Base-by-base conservation (phyloP, 148 eudicot species). In the Polygonum maritimum region DNA sequence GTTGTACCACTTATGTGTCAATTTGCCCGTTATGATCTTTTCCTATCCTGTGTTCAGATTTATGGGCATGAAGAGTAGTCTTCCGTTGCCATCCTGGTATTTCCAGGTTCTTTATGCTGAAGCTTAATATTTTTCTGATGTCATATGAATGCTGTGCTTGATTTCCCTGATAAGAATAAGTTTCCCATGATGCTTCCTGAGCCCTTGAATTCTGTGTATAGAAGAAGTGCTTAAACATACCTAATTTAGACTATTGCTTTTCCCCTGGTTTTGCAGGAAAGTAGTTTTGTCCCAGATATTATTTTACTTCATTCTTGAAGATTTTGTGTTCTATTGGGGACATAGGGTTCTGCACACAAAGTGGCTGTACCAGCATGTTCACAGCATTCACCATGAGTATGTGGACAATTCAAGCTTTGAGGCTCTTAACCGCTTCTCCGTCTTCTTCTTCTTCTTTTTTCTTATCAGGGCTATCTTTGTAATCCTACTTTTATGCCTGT, bases 81-180 rank as follows among this genome's bases (percentile, higher is more conserved):
- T 94, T 60, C 98, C 98, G 0, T 83, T 94, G 83, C 98, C 98
- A 48, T 92, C 98, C 93, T 94, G 98, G 98, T 94, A 94, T 81
- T 79, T 82, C 83, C 86, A 86, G 85, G 84, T 84, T 87, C 91
- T 83, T 90, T 85, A 78, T 84, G 33, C 78, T 81, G 79, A 62
- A 72, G 72, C 84, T 51, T 70, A 62, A 49, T 40, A 63, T 62
- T n/a, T 22, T 65, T 6, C 47, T 84, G 47, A 40, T 76, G 41
- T 57, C 63, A 57, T 57, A 19, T 22, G 31, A 21, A 57, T n/a
- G 31, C 35, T 36, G 72, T 36, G 72, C 72, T 69, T 13, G 19
- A 63, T 22, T 22, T 18, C 19, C 48, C 21, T 10, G 3, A 38
- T 5, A 41, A 38, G 14, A 18, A 1, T 2, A 11, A 19, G 51